Evolutionary conservation across 768 basidiomycete genomes (phyloP).

Genomic region (Tulasnella sp.): DNA sequence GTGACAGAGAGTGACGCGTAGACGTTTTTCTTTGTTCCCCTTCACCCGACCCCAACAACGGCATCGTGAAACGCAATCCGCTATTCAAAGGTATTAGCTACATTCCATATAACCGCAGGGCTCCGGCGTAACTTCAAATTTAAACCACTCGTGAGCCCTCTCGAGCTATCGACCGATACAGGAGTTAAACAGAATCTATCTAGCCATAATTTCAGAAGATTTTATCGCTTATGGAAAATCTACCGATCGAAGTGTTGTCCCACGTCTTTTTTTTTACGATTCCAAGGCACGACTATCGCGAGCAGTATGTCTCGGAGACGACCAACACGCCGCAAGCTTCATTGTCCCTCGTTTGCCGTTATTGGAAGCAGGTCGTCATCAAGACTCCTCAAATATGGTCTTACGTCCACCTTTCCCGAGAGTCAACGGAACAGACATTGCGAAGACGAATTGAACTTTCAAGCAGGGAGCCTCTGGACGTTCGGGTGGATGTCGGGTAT

Average conservation of each 20-base stretch:
- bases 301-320: neutral
- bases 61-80: too few relatives aligned
- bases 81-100: too few relatives aligned
- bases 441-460: neutral
- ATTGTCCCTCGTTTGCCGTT: neutral
- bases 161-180: too few relatives aligned
- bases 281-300: neutral
- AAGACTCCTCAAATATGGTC: neutral
- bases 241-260: neutral
- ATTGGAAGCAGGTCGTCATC: neutral
- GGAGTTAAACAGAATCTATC: too few relatives aligned
- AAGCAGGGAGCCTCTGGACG: neutral
- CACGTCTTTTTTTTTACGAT: neutral
- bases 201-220: too few relatives aligned
- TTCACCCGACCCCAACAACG: too few relatives aligned
- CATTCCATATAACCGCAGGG: too few relatives aligned
- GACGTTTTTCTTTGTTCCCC: too few relatives aligned
- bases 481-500: neutral
- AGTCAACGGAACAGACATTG: neutral
- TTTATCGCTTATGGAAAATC: neutral
- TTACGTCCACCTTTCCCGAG: neutral
- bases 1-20: too few relatives aligned
- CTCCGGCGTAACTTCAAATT: too few relatives aligned
- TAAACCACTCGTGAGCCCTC: too few relatives aligned
- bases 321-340: neutral